Evolutionary conservation across 768 basidiomycete species (phyloP), one percentile per base, ranked within the genome.

Genomic region (Cystoderma amianthinum): DNA sequence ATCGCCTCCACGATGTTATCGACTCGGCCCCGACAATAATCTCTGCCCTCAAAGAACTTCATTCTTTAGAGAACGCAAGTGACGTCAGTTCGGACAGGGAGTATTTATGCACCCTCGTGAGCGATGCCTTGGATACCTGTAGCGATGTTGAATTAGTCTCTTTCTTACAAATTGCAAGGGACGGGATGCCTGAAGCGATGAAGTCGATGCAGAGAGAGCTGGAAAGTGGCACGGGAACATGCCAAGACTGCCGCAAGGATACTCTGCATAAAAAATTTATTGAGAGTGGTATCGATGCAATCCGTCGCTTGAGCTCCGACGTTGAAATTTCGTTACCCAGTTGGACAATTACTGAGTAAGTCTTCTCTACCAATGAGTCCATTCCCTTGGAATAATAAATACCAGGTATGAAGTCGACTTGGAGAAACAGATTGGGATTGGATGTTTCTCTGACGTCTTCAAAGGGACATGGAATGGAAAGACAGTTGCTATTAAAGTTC

Each of bases 361-460:
- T 45, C 18, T 41, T 6, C 41, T 21, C 38, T 24, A 30, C 28
- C 9, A 30, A 30, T 30, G 10, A 15, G 10, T n/a, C 20, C 15
- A n/a, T 38, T 32, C 10, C 38, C 11, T 20, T 39, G 3, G 24
- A n/a, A 19, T 43, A n/a, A 18, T 18, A 36, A 47, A 48, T 20
- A 53, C 38, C 32, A 76, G 76, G 35, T 84, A 82, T 48, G 88
- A 91, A 56, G 73, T 89, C 20, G 77, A 79, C 38, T 70, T 74
- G 4, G 77, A 78, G 23, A 63, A 68, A 39, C 73, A 77, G 50
- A 76, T 90, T 44, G 81, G 85, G 1, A 54, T 74, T 22, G 85
- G 86, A 0, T 79, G 72, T 58, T 85, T 86, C 61, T 82, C 82
- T 5, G 73, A 80, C 40, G 84, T 89, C 4, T 87, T 80, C 55